Evolutionary conservation across 495 filamentous ascomycete genomes (phyloP).

Genomic region (Neurospora sp.): DNA sequence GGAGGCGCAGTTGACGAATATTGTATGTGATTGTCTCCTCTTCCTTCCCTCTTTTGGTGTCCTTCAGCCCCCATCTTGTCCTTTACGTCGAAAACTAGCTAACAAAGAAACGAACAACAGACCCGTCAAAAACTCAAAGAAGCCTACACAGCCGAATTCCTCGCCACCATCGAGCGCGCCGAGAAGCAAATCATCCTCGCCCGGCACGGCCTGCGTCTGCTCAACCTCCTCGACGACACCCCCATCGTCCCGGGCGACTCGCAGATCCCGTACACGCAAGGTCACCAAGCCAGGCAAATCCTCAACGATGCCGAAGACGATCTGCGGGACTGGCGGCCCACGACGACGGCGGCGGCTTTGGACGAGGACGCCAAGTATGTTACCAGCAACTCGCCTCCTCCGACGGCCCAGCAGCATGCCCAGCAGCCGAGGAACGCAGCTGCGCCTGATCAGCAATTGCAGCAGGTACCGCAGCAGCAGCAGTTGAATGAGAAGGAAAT

Average conservation of each 20-base stretch:
- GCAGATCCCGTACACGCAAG: slow-evolving; percentile 53
- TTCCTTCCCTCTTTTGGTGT: background rate
- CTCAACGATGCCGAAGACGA: slow-evolving; percentile 92
- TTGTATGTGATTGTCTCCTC: slow-evolving; percentile 41
- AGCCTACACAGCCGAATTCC: slow-evolving; percentile 77
- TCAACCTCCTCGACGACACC: slow-evolving; percentile 84
- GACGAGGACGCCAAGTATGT: slow-evolving; percentile 2
- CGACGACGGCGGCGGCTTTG: background rate
- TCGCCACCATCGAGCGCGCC: slow-evolving; percentile 82
- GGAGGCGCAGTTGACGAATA: slow-evolving; percentile 91
- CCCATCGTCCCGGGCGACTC: slow-evolving; percentile 81
- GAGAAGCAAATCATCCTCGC: slow-evolving; percentile 95
- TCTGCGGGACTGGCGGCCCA: slow-evolving; percentile 57
- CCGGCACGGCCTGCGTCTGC: slow-evolving; percentile 71
- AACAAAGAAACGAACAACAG: slow-evolving; percentile 24
- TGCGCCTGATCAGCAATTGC: background rate
- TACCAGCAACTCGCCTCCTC: background rate
- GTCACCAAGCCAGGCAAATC: slow-evolving; percentile 59
- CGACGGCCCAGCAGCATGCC: background rate
- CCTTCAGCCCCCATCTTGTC: background rate
- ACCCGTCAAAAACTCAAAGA: slow-evolving; percentile 90
- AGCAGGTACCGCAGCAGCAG: background rate
- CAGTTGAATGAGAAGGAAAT: background rate
- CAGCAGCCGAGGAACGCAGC: background rate
- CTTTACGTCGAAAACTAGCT: background rate